Base-by-base conservation (phyloP, 768 basidiomycete species). In the Filobasidium wieringae region DNA sequence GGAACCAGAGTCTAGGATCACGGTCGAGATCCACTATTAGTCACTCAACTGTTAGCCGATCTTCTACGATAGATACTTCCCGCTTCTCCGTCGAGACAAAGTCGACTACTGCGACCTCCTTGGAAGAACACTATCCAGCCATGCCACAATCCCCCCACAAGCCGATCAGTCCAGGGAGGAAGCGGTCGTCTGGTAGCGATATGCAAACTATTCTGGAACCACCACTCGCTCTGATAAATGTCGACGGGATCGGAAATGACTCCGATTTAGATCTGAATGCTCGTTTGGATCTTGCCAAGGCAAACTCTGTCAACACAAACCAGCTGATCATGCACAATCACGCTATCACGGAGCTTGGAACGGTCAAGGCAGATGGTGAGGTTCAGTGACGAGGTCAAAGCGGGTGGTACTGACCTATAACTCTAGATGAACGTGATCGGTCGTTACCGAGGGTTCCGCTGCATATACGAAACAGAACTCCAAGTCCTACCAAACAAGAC, bases 251-350 rank as follows among this genome's bases (percentile, higher is more conserved):
- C 68, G 45, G 47, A 7, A 59, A 61, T 9, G 65, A 66, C 34
- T 67, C 63, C 69, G 62, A 77, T 69, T 62, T 74, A 71, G 86
- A 92, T 68, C 77, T 93, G 53, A 79, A 83, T 22, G 78, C 81
- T 76, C 83, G 85, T 49, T 75, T 95, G 52, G 87, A 87, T 61
- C 76, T 93, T 50, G 91, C 91, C 5, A 78, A 87, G 59, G 80
- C 81, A 63, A 95, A 95, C 69, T 88, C 88, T n/a, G 63, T 58
- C 55, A 60, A 65, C 15, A 47, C 43, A 6, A 47, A 14, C 24
- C 43, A 26, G 29, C 14, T 47, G 17, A 47, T 47, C n/a, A n/a
- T n/a, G n/a, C n/a, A n/a, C n/a, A n/a, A n/a, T n/a, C n/a, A n/a
- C n/a, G n/a, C n/a, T n/a, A n/a, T n/a, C n/a, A n/a, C n/a, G n/a